A percentile compares a stretch with the other conserved stretches of the same genome.
phyloP scores from a whole-genome alignment of 2,329 filamentous ascomycete species.

The Rosellinia necatrix region DNA sequence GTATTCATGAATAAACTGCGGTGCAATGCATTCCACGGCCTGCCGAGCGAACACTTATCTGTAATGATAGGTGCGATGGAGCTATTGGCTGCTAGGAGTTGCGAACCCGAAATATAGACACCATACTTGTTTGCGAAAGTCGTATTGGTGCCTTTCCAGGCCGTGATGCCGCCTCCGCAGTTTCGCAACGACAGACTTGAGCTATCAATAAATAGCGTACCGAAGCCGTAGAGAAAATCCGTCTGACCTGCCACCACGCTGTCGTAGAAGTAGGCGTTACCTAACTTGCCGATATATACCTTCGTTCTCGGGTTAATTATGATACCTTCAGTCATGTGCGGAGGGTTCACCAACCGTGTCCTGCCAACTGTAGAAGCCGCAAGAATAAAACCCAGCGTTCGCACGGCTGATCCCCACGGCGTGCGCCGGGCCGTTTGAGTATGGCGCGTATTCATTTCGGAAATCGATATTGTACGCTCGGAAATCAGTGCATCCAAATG shows the following conservation, averaged over 20 bases:
- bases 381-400: conserved; percentile 70
- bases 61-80: conserved; percentile 43
- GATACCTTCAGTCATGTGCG: background rate
- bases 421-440: conserved; percentile 59
- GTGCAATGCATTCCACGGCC: conserved; percentile 66
- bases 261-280: conserved; percentile 67
- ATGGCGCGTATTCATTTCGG: conserved; percentile 60
- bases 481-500: conserved; percentile 67
- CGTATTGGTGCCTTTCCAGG: conserved; percentile 70
- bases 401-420: conserved; percentile 65
- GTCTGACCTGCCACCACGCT: conserved; percentile 66
- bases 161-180: conserved; percentile 70
- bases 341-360: conserved; percentile 58
- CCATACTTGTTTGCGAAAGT: conserved; percentile 70
- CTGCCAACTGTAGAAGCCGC: conserved; percentile 69
- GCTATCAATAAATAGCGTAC: conserved; percentile 64
- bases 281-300: conserved; percentile 69
- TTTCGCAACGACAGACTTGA: conserved; percentile 59
- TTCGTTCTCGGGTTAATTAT: conserved; percentile 29
- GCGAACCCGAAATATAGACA: conserved; percentile 63
- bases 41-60: conserved; percentile 60
- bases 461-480: conserved; percentile 71
- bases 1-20: conserved; percentile 60
- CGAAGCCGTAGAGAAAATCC: conserved; percentile 72
- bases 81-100: conserved; percentile 59